Evolutionary conservation across 805 yeast species (phyloP).

Genomic region (Hanseniaspora lachancei): DNA sequence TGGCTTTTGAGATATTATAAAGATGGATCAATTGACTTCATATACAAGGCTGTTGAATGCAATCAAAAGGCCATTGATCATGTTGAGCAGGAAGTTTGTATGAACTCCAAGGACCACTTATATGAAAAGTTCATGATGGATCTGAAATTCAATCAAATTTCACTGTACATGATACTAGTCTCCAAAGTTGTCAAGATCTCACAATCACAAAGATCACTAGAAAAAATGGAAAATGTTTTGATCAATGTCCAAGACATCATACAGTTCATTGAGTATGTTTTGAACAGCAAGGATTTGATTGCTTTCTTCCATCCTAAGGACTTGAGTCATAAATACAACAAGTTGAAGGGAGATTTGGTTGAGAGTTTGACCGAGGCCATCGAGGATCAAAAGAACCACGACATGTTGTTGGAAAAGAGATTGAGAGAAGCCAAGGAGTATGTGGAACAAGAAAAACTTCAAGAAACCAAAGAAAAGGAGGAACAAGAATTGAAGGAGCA

Average conservation of each 20-base stretch:
- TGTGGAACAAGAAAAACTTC: conserved; percentile 36
- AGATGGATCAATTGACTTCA: conserved; percentile 51
- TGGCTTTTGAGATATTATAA: conserved; percentile 69
- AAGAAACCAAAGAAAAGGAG: conserved; percentile 34
- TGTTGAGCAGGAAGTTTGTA: conserved; percentile 13
- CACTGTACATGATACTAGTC: conserved; percentile 74
- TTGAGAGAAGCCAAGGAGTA: conserved; percentile 60
- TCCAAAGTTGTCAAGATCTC: conserved; percentile 59
- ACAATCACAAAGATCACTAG: conserved; percentile 44
- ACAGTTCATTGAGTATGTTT: conserved; percentile 40
- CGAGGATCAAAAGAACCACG: conserved; percentile 60
- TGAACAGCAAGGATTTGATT: conserved; percentile 31
- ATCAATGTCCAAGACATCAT: conserved; percentile 53
- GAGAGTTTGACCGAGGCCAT: conserved; percentile 58
- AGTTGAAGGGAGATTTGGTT: conserved; percentile 65
- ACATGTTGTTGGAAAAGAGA: conserved; percentile 42
- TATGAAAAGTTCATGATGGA: conserved; percentile 33
- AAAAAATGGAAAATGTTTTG: conserved; percentile 46
- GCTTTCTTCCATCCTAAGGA: conserved; percentile 50
- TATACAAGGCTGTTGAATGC: conserved; percentile 48
- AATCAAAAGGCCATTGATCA: conserved; percentile 42
- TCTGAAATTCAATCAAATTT: conserved; percentile 66
- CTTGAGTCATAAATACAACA: conserved; percentile 69
- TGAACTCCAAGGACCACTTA: conserved; percentile 17
- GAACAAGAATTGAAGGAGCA: conserved; percentile 34